Conservation (phyloP, 2,329 filamentous ascomycete genomes). For the Epichloe gansuensis region DNA sequence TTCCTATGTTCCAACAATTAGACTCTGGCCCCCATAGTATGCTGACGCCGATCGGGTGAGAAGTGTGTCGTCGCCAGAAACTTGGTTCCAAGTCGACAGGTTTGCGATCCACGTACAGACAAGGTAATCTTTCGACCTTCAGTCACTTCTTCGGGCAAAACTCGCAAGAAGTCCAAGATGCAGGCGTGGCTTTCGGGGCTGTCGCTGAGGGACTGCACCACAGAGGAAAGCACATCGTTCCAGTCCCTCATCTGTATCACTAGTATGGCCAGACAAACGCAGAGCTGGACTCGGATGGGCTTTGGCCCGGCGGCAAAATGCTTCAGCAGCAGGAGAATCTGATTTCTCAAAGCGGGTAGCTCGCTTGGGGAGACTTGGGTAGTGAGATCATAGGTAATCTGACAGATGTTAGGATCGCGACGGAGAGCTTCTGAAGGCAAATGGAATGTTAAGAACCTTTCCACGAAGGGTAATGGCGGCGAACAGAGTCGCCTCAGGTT, state of each 20-base stretch:
- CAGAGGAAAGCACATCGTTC: slow-evolving; percentile 79
- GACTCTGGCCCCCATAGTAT: slow-evolving; percentile 16
- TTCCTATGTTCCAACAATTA: slow-evolving; percentile 56
- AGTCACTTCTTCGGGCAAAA: slow-evolving; percentile 95
- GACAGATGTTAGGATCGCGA: slow-evolving; percentile 5
- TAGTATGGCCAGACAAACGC: slow-evolving; percentile 84
- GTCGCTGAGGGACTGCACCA: slow-evolving; percentile 65
- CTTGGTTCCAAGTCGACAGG: slow-evolving; percentile 28
- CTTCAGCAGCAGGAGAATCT: slow-evolving; percentile 69
- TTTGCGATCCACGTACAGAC: slow-evolving; percentile 74
- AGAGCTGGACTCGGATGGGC: slow-evolving; percentile 78
- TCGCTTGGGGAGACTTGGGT: slow-evolving; percentile 71
- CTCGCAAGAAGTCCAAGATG: slow-evolving; percentile 89
- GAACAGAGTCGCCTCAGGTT: slow-evolving; percentile 82
- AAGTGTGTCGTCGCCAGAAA: slow-evolving; percentile 19
- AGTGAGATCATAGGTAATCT: slow-evolving; percentile 92
- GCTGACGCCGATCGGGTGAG: slow-evolving; percentile 24
- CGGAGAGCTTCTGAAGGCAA: too few species aligned
- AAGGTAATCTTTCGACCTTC: slow-evolving; percentile 99
- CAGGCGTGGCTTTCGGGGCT: slow-evolving; percentile 70
- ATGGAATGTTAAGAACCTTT: slow-evolving; percentile 51
- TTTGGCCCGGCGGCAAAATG: slow-evolving; percentile 72
- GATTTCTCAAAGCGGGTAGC: slow-evolving; percentile 65
- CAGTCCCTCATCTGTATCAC: slow-evolving; percentile 93
- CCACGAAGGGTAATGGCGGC: slow-evolving; percentile 94